These are phyloP conservation scores for Filobasidium floriforme DNA, from an alignment of 768 basidiomycete genomes.

Conservation along the genomic window DNA sequence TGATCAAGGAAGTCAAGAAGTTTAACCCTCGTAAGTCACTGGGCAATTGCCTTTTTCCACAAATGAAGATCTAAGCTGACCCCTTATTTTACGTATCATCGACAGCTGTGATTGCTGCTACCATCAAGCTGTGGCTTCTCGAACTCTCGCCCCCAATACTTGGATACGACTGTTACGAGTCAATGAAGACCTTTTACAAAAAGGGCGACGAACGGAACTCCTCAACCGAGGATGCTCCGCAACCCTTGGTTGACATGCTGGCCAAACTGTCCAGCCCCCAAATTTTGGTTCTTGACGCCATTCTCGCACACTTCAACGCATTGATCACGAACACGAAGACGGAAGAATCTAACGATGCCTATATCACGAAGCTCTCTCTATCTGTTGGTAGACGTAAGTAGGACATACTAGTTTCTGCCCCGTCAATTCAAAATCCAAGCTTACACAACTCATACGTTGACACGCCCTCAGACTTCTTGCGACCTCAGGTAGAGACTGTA, in stretches of 20 bases:
- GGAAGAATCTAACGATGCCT: slow-evolving; percentile 70
- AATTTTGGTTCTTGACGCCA: slow-evolving; percentile 66
- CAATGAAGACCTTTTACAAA: slow-evolving; percentile 72
- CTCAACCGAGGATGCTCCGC: slow-evolving; percentile 53
- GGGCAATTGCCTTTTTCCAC: too few relatives aligned
- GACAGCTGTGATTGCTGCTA: background rate
- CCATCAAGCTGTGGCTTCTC: slow-evolving; percentile 78
- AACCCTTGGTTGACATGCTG: slow-evolving; percentile 55
- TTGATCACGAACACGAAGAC: slow-evolving; percentile 60
- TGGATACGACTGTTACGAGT: slow-evolving; percentile 86
- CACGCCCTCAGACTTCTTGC: slow-evolving; percentile 58
- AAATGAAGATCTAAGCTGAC: too few relatives aligned
- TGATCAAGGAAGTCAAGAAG: slow-evolving; percentile 56
- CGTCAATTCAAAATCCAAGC: background rate
- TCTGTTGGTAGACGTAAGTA: slow-evolving; percentile 75
- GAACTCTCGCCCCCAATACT: slow-evolving; percentile 82
- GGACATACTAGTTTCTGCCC: too few relatives aligned
- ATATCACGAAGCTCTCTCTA: slow-evolving; percentile 75
- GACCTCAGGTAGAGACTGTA: slow-evolving; percentile 73
- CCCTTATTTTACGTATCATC: background rate
- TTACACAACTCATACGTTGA: too few relatives aligned
- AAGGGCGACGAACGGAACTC: slow-evolving; percentile 52
- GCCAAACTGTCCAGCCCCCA: slow-evolving; percentile 69
- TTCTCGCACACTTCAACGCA: slow-evolving; percentile 67
- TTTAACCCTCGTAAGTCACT: slow-evolving; percentile 82